Conservation (phyloP, 2,329 filamentous ascomycete genomes). For the Paecilomyces fulvus region DNA sequence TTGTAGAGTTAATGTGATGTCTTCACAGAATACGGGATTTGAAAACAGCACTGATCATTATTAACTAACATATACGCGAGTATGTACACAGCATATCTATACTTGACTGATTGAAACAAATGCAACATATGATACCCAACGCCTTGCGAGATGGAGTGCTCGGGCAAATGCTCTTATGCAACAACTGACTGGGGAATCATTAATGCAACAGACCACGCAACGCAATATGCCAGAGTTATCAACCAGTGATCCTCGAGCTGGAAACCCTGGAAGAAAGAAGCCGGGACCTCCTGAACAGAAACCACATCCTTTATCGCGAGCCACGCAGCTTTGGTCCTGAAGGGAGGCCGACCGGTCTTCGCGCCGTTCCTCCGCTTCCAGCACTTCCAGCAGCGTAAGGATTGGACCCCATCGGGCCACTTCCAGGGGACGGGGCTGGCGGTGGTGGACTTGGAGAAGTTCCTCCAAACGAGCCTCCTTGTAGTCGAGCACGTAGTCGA, state of each 20-base stretch:
- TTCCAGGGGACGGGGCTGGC: not conserved
- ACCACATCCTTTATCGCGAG: not conserved
- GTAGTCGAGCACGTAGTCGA: slow-evolving; percentile 69
- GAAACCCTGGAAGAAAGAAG: not conserved
- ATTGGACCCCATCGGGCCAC: not conserved
- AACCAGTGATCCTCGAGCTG: not conserved
- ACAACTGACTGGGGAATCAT: not conserved
- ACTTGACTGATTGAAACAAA: not conserved
- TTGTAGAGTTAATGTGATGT: too few species aligned
- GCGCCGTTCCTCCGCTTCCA: slow-evolving; percentile 17
- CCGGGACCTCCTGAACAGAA: not conserved
- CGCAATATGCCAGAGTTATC: not conserved
- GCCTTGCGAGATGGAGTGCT: not conserved
- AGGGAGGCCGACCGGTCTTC: slow-evolving; percentile 22
- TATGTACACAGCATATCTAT: not conserved
- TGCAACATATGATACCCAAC: not conserved
- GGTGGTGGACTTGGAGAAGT: slow-evolving; percentile 22
- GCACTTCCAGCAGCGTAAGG: not conserved
- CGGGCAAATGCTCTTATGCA: not conserved
- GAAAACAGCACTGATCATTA: not conserved
- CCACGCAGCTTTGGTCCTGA: slow-evolving; percentile 1
- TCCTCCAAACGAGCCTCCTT: slow-evolving; percentile 44
- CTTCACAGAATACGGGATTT: not conserved
- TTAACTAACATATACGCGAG: not conserved
- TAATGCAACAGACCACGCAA: not conserved